These are phyloP conservation scores for Cairneyella variabilis DNA, from an alignment of 495 filamentous ascomycete genomes.

Conservation along the genomic window DNA sequence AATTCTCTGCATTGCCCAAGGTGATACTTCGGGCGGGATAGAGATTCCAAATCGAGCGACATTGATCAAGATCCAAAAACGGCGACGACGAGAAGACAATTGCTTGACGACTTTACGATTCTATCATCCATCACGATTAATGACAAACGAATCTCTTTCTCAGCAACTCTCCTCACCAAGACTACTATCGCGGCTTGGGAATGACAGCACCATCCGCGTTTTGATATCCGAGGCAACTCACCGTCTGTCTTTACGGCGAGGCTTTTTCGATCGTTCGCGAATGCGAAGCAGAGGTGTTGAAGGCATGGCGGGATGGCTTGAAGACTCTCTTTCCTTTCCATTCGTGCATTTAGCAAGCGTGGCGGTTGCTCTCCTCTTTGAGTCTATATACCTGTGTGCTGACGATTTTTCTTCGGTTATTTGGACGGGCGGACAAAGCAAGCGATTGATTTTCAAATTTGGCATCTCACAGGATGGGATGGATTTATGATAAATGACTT, in stretches of 20 bases:
- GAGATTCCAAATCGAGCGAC: constrained; percentile 4
- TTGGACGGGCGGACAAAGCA: neutral
- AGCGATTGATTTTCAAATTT: constrained; percentile 5
- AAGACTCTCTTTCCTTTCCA: constrained; percentile 20
- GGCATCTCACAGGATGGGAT: constrained; percentile 7
- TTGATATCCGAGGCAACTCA: constrained; percentile 27
- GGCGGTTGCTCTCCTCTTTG: constrained; percentile 20
- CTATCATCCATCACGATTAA: constrained; percentile 12
- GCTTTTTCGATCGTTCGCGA: constrained; percentile 10
- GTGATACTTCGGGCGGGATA: constrained; percentile 1
- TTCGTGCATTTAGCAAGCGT: constrained; percentile 30
- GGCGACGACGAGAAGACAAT: constrained; percentile 15
- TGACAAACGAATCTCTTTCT: constrained; percentile 21
- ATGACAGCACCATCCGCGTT: constrained; percentile 24
- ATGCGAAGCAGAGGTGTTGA: constrained; percentile 1
- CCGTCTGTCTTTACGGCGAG: constrained; percentile 22
- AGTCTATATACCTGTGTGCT: no score
- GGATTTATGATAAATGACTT: constrained; percentile 20
- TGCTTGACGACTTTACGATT: constrained; percentile 16
- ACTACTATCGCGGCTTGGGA: constrained; percentile 17
- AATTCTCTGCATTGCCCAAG: neutral
- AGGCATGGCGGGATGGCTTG: constrained; percentile 13
- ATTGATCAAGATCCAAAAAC: constrained; percentile 18
- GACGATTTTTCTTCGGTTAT: constrained; percentile 1
- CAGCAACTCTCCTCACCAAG: constrained; percentile 3